Conservation (phyloP, 1,139 yeast species). For the Lodderomyces elongisporus region DNA sequence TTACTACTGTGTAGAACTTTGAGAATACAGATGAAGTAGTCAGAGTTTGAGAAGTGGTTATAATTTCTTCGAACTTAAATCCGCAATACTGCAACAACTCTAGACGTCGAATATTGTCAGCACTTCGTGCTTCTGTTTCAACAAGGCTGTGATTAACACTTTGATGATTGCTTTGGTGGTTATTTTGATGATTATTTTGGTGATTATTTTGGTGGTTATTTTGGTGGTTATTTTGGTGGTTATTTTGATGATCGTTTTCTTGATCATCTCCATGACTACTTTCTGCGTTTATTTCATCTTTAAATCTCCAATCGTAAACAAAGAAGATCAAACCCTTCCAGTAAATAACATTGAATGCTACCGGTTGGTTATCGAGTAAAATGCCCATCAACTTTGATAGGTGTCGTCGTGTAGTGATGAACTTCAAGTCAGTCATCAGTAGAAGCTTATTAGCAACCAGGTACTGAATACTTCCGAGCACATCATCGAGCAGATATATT, state of each 20-base stretch:
- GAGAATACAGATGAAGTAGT: too few species aligned
- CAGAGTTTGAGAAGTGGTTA: slow-evolving; percentile 13
- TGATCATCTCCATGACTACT: not conserved
- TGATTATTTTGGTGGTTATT: too few species aligned
- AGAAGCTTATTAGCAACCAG: slow-evolving; percentile 9
- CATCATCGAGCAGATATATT: slow-evolving; percentile 18
- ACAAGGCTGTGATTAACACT: slow-evolving; percentile 3
- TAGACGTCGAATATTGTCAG: too few species aligned
- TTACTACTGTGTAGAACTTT: slow-evolving; percentile 15
- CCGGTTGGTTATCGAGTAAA: slow-evolving; percentile 16
- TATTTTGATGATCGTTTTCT: too few species aligned
- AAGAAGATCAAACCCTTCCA: slow-evolving; percentile 19
- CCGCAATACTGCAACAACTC: slow-evolving; percentile 19
- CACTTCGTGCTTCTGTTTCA: not conserved
- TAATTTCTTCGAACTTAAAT: slow-evolving; percentile 19
- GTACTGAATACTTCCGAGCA: slow-evolving; percentile 14
- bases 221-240: not conserved
- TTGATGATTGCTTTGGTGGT: slow-evolving; percentile 1
- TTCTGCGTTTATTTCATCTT: slow-evolving; percentile 4
- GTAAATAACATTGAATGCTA: slow-evolving; percentile 18
- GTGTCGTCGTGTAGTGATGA: slow-evolving; percentile 20
- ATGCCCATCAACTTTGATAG: slow-evolving; percentile 17
- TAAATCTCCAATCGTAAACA: slow-evolving; percentile 18
- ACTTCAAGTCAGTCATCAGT: slow-evolving; percentile 11
- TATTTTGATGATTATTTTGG: too few species aligned